phyloP scores from a whole-genome alignment of 1,284 basidiomycete genomes.

The Salmacisia buchloeana region DNA sequence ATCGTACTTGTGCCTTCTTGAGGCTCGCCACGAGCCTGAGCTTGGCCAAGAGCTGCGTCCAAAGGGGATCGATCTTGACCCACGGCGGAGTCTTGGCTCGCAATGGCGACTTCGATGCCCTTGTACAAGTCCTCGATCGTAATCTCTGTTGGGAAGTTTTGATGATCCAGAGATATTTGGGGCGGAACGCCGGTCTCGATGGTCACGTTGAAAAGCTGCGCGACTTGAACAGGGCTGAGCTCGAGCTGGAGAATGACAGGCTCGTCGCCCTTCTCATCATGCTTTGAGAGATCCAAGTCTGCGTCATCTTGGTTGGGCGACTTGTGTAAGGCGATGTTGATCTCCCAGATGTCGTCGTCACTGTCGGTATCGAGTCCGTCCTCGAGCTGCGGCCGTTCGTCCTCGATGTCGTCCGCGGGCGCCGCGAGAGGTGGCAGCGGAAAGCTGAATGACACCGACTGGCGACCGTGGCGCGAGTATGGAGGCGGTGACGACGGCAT shows the following conservation, averaged over 20 bases:
- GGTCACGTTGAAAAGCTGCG: neutral
- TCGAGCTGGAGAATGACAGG: conserved; percentile 4
- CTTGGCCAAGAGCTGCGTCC: too few species aligned
- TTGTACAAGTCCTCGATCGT: neutral
- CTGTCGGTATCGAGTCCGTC: too few species aligned
- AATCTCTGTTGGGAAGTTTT: neutral
- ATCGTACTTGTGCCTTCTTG: too few species aligned
- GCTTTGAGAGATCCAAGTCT: too few species aligned
- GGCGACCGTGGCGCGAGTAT: neutral
- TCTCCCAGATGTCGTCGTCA: conserved; percentile 3
- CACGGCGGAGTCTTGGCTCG: too few species aligned
- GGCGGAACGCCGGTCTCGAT: neutral
- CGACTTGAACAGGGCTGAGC: conserved; percentile 2
- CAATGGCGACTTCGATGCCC: neutral
- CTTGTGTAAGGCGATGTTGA: neutral
- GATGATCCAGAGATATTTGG: neutral
- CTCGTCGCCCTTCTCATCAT: neutral
- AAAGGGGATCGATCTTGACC: too few species aligned
- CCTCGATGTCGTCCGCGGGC: too few species aligned
- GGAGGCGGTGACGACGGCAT: neutral
- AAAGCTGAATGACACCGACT: neutral
- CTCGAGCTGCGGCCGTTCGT: too few species aligned
- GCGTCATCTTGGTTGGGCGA: neutral
- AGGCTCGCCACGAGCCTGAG: too few species aligned
- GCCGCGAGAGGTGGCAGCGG: neutral